phyloP scores from a whole-genome alignment of 1,284 basidiomycete species.

The Mycena citricolor region DNA sequence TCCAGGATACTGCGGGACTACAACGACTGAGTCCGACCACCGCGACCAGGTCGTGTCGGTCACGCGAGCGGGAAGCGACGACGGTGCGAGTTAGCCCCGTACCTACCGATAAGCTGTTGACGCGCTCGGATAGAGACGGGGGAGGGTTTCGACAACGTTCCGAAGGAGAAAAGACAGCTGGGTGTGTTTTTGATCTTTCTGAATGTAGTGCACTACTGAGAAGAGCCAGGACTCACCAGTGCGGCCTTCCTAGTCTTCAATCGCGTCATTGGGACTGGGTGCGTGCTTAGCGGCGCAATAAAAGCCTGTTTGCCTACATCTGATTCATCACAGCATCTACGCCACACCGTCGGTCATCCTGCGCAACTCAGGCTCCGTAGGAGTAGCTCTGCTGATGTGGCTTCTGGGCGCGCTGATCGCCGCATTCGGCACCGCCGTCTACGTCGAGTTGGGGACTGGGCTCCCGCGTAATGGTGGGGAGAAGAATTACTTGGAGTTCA shows the following conservation, averaged over 20 bases:
- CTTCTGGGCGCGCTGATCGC: conserved; percentile 64
- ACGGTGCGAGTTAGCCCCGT: too few relatives aligned
- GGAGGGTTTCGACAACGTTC: conserved; percentile 43
- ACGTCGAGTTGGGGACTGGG: conserved; percentile 69
- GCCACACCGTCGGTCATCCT: conserved; percentile 72
- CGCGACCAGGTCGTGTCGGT: too few relatives aligned
- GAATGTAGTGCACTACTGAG: neutral
- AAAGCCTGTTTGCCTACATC: conserved; percentile 4
- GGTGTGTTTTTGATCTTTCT: conserved; percentile 29
- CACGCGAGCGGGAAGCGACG: too few relatives aligned
- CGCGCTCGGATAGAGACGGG: conserved; percentile 24
- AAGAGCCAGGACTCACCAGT: conserved; percentile 39
- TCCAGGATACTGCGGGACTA: too few relatives aligned
- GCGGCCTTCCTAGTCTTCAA: conserved; percentile 75
- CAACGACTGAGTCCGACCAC: too few relatives aligned
- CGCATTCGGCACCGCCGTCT: conserved; percentile 66
- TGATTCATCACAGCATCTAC: conserved; percentile 53
- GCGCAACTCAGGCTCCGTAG: conserved; percentile 61
- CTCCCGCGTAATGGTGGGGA: conserved; percentile 73
- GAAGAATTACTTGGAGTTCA: conserved; percentile 75
- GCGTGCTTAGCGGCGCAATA: conserved; percentile 21
- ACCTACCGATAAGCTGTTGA: too few relatives aligned
- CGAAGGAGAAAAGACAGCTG: conserved; percentile 41
- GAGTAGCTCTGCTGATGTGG: conserved; percentile 69
- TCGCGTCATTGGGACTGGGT: conserved; percentile 77